Percentiles rank a stretch among this genome's conserved stretches.
These are phyloP conservation scores for Solanum piurae DNA, from an alignment of 257 asterid genomes.

Conservation along the genomic window DNA sequence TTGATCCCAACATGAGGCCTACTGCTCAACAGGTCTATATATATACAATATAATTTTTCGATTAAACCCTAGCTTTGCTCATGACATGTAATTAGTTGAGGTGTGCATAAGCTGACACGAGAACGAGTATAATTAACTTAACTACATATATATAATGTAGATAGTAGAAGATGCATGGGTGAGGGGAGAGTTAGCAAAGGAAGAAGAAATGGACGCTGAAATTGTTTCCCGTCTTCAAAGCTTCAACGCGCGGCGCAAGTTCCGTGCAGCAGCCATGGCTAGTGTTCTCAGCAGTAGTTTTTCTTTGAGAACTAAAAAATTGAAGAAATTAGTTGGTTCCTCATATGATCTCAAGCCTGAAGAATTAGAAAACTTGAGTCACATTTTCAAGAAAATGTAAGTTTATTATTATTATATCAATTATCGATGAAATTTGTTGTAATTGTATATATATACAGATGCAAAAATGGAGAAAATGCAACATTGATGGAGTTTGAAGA, in stretches of 20 bases:
- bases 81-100: neutral
- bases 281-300: conserved; percentile 74
- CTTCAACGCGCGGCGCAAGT: conserved; percentile 75
- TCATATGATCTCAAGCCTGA: conserved; percentile 69
- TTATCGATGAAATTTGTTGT: neutral
- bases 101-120: neutral
- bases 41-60: neutral
- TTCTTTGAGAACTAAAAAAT: conserved; percentile 53
- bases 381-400: conserved; percentile 62
- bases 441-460: conserved; percentile 25
- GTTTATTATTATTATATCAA: neutral
- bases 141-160: conserved; percentile 7
- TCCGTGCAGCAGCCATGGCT: conserved; percentile 88
- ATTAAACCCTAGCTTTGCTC: neutral
- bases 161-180: conserved; percentile 82
- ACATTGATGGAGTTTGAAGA: conserved; percentile 59
- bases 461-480: conserved; percentile 57
- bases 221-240: conserved; percentile 57
- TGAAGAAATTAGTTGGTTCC: conserved; percentile 65
- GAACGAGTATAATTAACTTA: neutral
- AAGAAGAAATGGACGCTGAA: conserved; percentile 77
- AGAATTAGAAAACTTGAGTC: conserved; percentile 57
- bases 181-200: conserved; percentile 60
- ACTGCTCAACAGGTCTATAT: conserved; percentile 49
- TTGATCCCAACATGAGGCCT: conserved; percentile 62